Percentiles rank a stretch among this genome's conserved stretches.
Conservation (phyloP, 2,329 filamentous ascomycete species). For the Elsinoe ampelina region DNA sequence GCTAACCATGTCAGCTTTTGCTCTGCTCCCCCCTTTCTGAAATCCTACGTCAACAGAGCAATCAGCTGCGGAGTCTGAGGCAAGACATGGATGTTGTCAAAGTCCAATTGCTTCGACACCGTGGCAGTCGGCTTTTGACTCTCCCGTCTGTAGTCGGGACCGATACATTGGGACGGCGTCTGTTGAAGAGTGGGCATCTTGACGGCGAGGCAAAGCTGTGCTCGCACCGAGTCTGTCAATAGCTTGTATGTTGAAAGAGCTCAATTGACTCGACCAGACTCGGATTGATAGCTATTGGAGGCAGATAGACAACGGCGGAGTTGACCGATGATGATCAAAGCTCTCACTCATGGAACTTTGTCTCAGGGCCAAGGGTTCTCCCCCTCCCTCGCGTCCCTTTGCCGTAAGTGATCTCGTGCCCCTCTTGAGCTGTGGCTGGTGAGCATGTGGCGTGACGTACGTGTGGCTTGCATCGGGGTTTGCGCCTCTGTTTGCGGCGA, state of each 20-base stretch:
- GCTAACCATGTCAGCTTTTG: conserved; percentile 37
- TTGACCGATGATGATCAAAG: conserved; percentile 1
- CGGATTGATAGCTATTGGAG: background rate
- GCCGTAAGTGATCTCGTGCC: conserved; percentile 5
- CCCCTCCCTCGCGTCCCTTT: background rate
- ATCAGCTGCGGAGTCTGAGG: conserved; percentile 94
- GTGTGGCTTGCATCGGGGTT: background rate
- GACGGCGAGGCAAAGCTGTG: background rate
- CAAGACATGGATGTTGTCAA: conserved; percentile 82
- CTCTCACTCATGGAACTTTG: conserved; percentile 7
- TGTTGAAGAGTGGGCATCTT: conserved; percentile 7
- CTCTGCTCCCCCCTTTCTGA: background rate
- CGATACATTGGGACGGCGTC: conserved; percentile 53
- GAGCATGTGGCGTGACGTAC: background rate
- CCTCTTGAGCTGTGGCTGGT: conserved; percentile 1
- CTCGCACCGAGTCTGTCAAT: background rate
- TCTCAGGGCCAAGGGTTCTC: conserved; percentile 9
- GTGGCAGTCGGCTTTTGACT: conserved; percentile 74
- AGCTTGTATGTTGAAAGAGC: background rate
- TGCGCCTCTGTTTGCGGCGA: background rate
- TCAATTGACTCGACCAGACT: conserved; percentile 1
- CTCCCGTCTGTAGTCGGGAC: conserved; percentile 67
- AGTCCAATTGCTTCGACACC: conserved; percentile 70
- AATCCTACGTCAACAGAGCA: conserved; percentile 84
- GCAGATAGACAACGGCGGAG: background rate